Conservation (phyloP, 495 filamentous ascomycete species). For the Astrothelium macrocarpum region DNA sequence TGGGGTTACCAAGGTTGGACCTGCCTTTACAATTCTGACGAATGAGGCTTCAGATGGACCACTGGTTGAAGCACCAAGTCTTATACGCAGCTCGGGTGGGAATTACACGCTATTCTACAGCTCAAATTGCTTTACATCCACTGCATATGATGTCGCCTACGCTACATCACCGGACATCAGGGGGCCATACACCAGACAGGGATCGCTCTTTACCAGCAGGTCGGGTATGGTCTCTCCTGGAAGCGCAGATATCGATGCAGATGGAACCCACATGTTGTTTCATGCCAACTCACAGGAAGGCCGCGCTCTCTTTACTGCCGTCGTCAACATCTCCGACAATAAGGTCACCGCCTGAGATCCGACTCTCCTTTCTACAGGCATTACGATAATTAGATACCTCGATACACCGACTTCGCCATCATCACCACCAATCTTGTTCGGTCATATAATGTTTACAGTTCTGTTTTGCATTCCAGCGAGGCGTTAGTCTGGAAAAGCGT, state of each 20-base stretch:
- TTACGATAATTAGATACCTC: not conserved
- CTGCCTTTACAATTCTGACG: slow-evolving; percentile 45
- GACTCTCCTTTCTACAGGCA: not conserved
- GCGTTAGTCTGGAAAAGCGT: not conserved
- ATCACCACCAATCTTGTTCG: not conserved
- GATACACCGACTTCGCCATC: not conserved
- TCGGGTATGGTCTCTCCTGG: slow-evolving; percentile 3
- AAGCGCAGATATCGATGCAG: slow-evolving; percentile 6
- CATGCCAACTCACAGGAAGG: slow-evolving; percentile 6
- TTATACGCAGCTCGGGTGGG: slow-evolving; percentile 39
- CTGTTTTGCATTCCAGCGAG: not conserved
- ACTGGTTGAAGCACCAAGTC: slow-evolving; percentile 51
- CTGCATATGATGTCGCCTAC: slow-evolving; percentile 19
- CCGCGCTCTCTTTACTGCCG: slow-evolving; percentile 14
- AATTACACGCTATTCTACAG: slow-evolving; percentile 55
- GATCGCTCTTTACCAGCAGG: slow-evolving; percentile 8
- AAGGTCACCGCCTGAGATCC: slow-evolving; percentile 6
- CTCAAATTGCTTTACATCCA: slow-evolving; percentile 26
- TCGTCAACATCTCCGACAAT: slow-evolving; percentile 10
- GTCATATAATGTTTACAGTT: not conserved
- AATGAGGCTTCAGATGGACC: slow-evolving; percentile 47
- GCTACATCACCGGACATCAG: slow-evolving; percentile 14
- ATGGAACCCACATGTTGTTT: slow-evolving; percentile 12
- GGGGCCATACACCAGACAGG: slow-evolving; percentile 12
- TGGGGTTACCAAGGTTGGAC: slow-evolving; percentile 43